Conservation (phyloP, 2,329 filamentous ascomycete genomes). For the Aspergillus sp. region DNA sequence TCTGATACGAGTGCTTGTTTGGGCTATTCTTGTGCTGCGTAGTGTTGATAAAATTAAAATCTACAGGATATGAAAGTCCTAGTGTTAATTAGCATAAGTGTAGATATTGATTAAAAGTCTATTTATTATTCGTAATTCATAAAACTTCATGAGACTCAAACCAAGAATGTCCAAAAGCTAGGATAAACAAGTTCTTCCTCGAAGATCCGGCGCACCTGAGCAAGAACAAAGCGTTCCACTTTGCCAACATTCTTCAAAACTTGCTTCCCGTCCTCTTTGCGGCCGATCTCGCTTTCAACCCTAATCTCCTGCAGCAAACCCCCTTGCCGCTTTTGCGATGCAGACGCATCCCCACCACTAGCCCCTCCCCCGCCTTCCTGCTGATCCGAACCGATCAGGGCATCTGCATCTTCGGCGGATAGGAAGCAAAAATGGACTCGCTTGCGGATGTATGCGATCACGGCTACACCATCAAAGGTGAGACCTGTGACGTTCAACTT, state of each 20-base stretch:
- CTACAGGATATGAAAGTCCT: too few species aligned
- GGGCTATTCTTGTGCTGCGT: too few species aligned
- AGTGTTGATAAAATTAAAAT: too few species aligned
- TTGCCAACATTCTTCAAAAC: slow-evolving; percentile 98
- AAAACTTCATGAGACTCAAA: slow-evolving; percentile 45
- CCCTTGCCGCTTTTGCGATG: slow-evolving; percentile 51
- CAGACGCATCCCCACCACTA: slow-evolving; percentile 27
- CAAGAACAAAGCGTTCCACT: slow-evolving; percentile 93
- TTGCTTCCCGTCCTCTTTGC: slow-evolving; percentile 85
- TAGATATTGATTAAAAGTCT: neutral
- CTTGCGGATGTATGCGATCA: slow-evolving; percentile 85
- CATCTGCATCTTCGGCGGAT: slow-evolving; percentile 82
- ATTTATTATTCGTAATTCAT: neutral
- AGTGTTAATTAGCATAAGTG: too few species aligned
- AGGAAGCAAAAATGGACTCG: slow-evolving; percentile 91
- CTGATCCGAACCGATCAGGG: slow-evolving; percentile 56
- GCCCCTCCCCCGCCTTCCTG: slow-evolving; percentile 26
- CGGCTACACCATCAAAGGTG: slow-evolving; percentile 90
- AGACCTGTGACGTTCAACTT: slow-evolving; percentile 93
- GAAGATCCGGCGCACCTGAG: slow-evolving; percentile 94
- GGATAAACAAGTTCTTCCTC: slow-evolving; percentile 98
- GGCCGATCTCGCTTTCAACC: slow-evolving; percentile 96
- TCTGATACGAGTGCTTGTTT: too few species aligned
- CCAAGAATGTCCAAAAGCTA: slow-evolving; percentile 95
- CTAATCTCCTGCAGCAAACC: slow-evolving; percentile 86